Percentiles rank a stretch among this genome's conserved stretches.
phyloP scores from a whole-genome alignment of 257 asterid species.

The Lavandula angustifolia region DNA sequence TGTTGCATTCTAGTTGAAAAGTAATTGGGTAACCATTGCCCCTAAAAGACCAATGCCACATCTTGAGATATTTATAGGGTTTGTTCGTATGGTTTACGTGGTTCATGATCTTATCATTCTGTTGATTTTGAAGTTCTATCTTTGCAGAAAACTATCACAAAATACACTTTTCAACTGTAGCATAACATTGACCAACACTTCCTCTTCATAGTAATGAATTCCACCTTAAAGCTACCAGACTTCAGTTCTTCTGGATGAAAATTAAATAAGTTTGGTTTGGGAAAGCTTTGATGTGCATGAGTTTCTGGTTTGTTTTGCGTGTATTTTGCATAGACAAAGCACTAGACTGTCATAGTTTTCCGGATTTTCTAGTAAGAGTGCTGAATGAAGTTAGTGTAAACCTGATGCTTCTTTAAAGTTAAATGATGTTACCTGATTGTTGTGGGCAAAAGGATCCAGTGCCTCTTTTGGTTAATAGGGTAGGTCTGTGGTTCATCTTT shows the following conservation, averaged over 20 bases:
- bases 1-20: slow-evolving; percentile 34
- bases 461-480: not conserved
- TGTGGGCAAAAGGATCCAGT: slow-evolving; percentile 3
- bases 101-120: slow-evolving; percentile 16
- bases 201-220: slow-evolving; percentile 1
- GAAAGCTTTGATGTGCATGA: slow-evolving; percentile 17
- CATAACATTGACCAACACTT: slow-evolving; percentile 2
- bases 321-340: slow-evolving; percentile 3
- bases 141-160: slow-evolving; percentile 1
- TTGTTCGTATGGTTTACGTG: slow-evolving; percentile 11
- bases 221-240: slow-evolving; percentile 15
- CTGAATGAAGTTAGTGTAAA: not conserved
- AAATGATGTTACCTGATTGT: slow-evolving; percentile 10
- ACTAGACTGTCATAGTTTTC: slow-evolving; percentile 14
- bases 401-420: not conserved
- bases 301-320: slow-evolving; percentile 14
- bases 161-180: slow-evolving; percentile 7
- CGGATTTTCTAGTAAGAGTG: not conserved
- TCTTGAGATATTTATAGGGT: slow-evolving; percentile 1
- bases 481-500: too few species aligned
- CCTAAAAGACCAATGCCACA: not conserved
- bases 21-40: slow-evolving; percentile 17
- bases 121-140: slow-evolving; percentile 11
- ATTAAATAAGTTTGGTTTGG: slow-evolving; percentile 8
- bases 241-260: slow-evolving; percentile 1